These are phyloP conservation scores for Aristolochia contorta DNA, from an alignment of 164 flowering plant genomes.

Conservation along the genomic window DNA sequence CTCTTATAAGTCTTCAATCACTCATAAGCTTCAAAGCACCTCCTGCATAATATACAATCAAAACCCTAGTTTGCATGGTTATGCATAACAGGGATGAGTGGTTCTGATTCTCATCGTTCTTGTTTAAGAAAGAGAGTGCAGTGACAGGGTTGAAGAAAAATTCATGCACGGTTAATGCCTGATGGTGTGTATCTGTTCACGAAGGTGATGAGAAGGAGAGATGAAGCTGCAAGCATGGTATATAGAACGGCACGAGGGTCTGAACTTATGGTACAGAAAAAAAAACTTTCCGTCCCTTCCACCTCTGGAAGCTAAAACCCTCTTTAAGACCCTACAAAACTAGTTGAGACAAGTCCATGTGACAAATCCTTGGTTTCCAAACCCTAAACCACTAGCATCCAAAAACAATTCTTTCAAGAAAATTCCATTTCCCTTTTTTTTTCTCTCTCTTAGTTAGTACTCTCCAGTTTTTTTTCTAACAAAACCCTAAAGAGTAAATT, in stretches of 20 bases:
- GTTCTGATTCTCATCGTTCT: neutral
- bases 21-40: too few species aligned
- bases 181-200: neutral
- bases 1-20: too few species aligned
- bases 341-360: constrained; percentile 49
- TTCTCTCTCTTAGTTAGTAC: too few species aligned
- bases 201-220: neutral
- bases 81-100: too few species aligned
- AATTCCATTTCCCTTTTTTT: too few species aligned
- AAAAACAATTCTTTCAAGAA: neutral
- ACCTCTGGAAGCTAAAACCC: constrained; percentile 4
- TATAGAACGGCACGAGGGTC: neutral
- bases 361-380: constrained; percentile 36
- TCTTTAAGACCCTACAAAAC: constrained; percentile 27
- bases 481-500: too few species aligned
- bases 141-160: neutral
- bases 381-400: constrained; percentile 13
- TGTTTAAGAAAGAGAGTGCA: neutral
- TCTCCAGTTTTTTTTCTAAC: too few species aligned
- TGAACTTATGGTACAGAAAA: neutral
- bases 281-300: neutral
- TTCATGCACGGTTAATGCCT: too few species aligned
- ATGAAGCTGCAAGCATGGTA: neutral
- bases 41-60: too few species aligned
- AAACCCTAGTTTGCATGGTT: too few species aligned